phyloP scores from a whole-genome alignment of 129 eudicot genomes.

The Daucus carota region DNA sequence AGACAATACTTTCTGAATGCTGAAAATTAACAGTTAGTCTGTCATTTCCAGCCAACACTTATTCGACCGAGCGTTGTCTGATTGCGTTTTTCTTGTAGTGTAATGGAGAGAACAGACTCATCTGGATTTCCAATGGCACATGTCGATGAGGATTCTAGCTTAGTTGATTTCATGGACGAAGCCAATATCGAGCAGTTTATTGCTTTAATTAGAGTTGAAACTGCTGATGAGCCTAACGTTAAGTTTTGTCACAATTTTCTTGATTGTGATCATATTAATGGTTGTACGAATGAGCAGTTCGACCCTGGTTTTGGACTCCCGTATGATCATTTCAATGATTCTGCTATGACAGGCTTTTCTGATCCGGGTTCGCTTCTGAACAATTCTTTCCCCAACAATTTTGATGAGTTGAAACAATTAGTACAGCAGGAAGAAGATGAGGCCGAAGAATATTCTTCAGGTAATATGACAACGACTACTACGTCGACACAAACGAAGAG shows the following conservation, averaged over 20 bases:
- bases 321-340: constrained; percentile 13
- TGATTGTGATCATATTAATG: constrained; percentile 30
- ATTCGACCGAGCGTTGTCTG: too few species aligned
- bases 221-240: constrained; percentile 21
- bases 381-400: constrained; percentile 4
- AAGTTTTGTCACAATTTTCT: constrained; percentile 22
- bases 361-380: constrained; percentile 16
- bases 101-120: constrained; percentile 23
- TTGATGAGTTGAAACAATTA: constrained; percentile 3
- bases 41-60: too few species aligned
- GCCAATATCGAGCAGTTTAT: constrained; percentile 45
- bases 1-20: too few species aligned
- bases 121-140: constrained; percentile 18
- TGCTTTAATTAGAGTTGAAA: constrained; percentile 39
- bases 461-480: constrained; percentile 10
- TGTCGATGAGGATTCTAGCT: constrained; percentile 24
- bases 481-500: constrained; percentile 16
- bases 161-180: constrained; percentile 37
- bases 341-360: background rate
- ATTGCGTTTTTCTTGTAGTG: too few species aligned
- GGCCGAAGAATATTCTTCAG: constrained; percentile 37
- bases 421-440: constrained; percentile 29
- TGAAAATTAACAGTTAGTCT: too few species aligned
- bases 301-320: constrained; percentile 12
- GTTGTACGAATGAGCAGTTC: constrained; percentile 17